Evolutionary conservation across 371 early-diverging fungal genomes (phyloP), one percentile per base, ranked within the genome.

Genomic region (Entomophthora muscae): DNA sequence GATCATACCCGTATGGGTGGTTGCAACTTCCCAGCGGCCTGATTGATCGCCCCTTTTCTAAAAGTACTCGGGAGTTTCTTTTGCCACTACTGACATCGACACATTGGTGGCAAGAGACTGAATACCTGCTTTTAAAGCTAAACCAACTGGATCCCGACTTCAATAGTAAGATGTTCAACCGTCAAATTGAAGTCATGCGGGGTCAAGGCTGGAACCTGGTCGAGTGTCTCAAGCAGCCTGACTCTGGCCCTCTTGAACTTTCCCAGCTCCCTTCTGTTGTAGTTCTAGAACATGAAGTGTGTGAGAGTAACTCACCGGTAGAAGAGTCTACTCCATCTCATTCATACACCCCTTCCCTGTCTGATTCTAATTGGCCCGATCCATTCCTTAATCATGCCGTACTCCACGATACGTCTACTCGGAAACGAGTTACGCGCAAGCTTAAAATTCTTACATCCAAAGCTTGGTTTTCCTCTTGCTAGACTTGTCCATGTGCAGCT

Each of bases 1-100:
- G 91, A 5, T 86, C 88, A 0, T 94, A 92, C 65, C 94, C 94
- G 1, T 90, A 84, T 72, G 91, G 88, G 3, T 92, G 92, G 94
- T 68, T 84, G 12, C 78, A 76, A 61, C 76, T 94, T 32, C 88
- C 90, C 1, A 75, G 68, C 1, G 67, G 71, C 3, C 69, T 81
- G 51, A 70, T 82, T 26, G 69, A 72, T 0, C 74, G 71, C 17
- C 87, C 90, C 2, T 92, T 91, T 67, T 83, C 84, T 22, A 65
- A 73, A 26, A 73, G 74, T 2, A 89, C 87, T 0, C 75, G 88
- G 21, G 72, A 77, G 1, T 78, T 78, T 26, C 73, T 88, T 23
- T 74, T 91, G 27, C 75, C 78, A 0, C 68, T 83, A 29, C 73
- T 94, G 3, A 84, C 87, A 10, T 78, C 78, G 23, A 81, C 82